Percentiles rank a stretch among this genome's conserved stretches.
These are phyloP conservation scores for Physaria fendleri DNA, from an alignment of 345 rosid genomes.

Conservation along the genomic window DNA sequence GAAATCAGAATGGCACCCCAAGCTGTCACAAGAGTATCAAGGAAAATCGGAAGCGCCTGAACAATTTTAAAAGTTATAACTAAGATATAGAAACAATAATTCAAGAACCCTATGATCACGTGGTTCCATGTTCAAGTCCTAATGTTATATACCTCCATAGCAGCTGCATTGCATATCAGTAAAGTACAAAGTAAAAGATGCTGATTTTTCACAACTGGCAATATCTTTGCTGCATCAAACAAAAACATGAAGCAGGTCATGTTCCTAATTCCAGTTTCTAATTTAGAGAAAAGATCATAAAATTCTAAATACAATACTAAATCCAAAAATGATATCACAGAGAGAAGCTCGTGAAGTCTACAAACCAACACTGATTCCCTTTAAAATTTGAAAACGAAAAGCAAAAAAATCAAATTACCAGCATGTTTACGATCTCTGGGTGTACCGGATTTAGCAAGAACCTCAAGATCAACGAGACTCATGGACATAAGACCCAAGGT, in stretches of 20 bases:
- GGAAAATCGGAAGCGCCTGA: conserved; percentile 87
- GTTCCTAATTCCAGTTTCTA: background rate
- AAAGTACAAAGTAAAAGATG: conserved; percentile 82
- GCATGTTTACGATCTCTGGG: conserved; percentile 64
- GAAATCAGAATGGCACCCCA: conserved; percentile 83
- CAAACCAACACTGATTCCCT: background rate
- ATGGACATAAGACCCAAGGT: conserved; percentile 91
- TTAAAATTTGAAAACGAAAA: background rate
- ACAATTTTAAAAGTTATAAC: background rate
- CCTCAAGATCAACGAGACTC: conserved; percentile 94
- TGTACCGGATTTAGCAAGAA: conserved; percentile 81
- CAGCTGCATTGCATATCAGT: conserved; percentile 90
- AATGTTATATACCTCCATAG: conserved; percentile 75
- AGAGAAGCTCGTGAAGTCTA: background rate
- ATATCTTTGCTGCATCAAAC: conserved; percentile 52
- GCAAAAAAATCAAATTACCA: too few species aligned
- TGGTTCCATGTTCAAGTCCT: background rate
- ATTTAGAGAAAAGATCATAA: too few species aligned
- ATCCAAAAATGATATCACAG: background rate
- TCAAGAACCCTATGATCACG: background rate
- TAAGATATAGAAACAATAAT: background rate
- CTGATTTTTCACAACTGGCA: conserved; percentile 80
- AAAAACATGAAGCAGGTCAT: background rate
- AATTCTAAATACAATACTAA: background rate
- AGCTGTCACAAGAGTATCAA: conserved; percentile 61